A percentile compares a stretch with the other conserved stretches of the same genome.
Conservation (phyloP, 2,329 filamentous ascomycete species). For the Alternaria sp. region DNA sequence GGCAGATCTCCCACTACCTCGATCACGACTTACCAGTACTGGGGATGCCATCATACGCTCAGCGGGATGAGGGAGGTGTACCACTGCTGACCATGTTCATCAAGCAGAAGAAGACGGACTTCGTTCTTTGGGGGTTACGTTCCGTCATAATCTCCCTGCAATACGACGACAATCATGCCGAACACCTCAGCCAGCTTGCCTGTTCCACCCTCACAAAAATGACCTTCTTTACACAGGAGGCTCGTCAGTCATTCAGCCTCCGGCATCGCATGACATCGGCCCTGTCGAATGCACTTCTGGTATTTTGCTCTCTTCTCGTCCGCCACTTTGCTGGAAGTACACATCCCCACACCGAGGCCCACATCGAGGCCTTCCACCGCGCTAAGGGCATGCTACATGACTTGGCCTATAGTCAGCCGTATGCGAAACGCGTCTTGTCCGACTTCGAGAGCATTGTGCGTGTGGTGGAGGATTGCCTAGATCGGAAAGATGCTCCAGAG, state of each 20-base stretch:
- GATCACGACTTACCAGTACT: conserved; percentile 4
- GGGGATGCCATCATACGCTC: conserved; percentile 1
- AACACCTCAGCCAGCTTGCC: conserved; percentile 24
- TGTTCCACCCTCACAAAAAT: conserved; percentile 20
- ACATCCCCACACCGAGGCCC: conserved; percentile 9
- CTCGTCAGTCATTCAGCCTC: conserved; percentile 12
- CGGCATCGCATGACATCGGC: conserved; percentile 25
- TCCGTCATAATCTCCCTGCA: conserved; percentile 30
- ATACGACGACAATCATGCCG: conserved; percentile 20
- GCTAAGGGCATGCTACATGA: conserved; percentile 20
- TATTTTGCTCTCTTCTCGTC: conserved; percentile 26
- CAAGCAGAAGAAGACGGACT: conserved; percentile 25
- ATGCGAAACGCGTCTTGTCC: conserved; percentile 27
- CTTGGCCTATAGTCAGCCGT: conserved; percentile 15
- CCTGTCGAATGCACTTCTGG: conserved; percentile 26
- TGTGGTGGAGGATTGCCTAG: conserved; percentile 7
- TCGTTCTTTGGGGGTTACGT: conserved; percentile 34
- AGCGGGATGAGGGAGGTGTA: background rate
- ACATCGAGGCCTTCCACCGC: conserved; percentile 19
- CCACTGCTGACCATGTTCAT: conserved; percentile 13
- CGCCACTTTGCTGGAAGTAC: conserved; percentile 7
- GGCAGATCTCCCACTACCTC: conserved; percentile 14
- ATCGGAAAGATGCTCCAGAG: conserved; percentile 9
- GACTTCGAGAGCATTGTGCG: conserved; percentile 27
- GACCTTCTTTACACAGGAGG: conserved; percentile 7